Evolutionary conservation across 768 basidiomycete genomes (phyloP), one percentile per base, ranked within the genome.

Genomic region (Termitomyces bulborhizus): DNA sequence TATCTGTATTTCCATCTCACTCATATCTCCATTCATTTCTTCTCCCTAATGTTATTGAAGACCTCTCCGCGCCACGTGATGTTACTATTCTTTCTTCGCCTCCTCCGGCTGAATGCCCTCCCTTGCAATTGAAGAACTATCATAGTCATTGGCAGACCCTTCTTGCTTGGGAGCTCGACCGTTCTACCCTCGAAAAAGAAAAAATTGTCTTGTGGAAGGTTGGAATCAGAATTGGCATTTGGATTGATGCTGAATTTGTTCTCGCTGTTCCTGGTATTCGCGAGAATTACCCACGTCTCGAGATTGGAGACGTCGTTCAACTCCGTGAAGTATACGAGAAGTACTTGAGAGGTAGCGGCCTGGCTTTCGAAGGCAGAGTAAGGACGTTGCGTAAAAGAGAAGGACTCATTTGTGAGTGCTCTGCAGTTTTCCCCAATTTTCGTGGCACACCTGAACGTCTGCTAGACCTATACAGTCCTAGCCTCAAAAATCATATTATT

Each of bases 311-410:
- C 59, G 60, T 78, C 31, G 65, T 78, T 11, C 72, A 77, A 55
- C 54, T 80, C 59, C 66, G 78, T 39, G 75, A 79, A 60, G 71
- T 79, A 4, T 46, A 69, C 39, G 66, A 67, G 29, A 60, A 62
- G 29, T 55, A 53, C 18, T 59, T 68, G 53, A 62, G 65, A 8
- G 74, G 76, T 3, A 74, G 68, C 39, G 69, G 70, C 3, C 55
- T 67, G 36, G 79, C 76, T 1, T 73, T 80, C 29, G 78, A 79
- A 61, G 78, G 73, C 31, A 65, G 78, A 34, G 74, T 80, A 1
- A 68, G 68, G 4, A 67, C 68, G 11, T 57, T 77, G n/a, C 63
- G 73, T 55, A 79, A 77, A 61, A 63, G 77, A 49, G 76, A 78
- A 58, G 79, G 76, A 3, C 59, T 75, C 36, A 69, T 80, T 58